phyloP scores from a whole-genome alignment of 73 alveolate genomes.

The Uronychia binucleata region DNA sequence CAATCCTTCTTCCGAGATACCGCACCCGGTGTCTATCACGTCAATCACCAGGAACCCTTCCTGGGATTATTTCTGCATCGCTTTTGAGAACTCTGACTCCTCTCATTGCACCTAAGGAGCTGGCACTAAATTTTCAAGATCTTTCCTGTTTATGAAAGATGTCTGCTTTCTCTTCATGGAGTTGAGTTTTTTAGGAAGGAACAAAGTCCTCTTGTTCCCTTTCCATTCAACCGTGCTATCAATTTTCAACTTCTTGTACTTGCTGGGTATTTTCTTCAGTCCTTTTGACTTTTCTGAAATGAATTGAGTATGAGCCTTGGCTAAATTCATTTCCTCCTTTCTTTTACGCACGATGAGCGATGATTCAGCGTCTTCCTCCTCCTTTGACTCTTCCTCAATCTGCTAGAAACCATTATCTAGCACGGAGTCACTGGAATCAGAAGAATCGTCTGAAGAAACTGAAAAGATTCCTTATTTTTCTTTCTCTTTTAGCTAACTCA shows the following conservation, averaged over 20 bases:
- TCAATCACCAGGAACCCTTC: constrained; percentile 25
- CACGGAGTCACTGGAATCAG: too few species aligned
- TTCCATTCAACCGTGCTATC: not conserved
- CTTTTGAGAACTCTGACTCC: not conserved
- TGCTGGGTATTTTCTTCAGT: not conserved
- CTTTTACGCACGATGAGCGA: too few species aligned
- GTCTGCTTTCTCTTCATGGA: too few species aligned
- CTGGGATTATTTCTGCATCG: not conserved
- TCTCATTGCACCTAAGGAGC: not conserved
- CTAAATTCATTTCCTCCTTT: too few species aligned
- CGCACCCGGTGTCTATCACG: constrained; percentile 27
- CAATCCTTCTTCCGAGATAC: constrained; percentile 41
- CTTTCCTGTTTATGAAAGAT: not conserved
- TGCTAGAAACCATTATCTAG: too few species aligned
- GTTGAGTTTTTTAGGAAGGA: not conserved
- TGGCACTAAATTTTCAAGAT: not conserved
- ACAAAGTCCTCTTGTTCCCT: not conserved
- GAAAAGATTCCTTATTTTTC: not conserved
- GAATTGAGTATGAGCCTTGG: too few species aligned
- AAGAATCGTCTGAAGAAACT: not conserved
- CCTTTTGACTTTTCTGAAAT: not conserved
- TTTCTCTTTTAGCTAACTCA: not conserved
- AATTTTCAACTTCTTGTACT: too few species aligned
- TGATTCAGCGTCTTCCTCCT: too few species aligned
- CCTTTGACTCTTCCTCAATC: too few species aligned